These are phyloP conservation scores for Paramecium octaurelia DNA, from an alignment of 73 alveolate genomes.

Conservation along the genomic window DNA sequence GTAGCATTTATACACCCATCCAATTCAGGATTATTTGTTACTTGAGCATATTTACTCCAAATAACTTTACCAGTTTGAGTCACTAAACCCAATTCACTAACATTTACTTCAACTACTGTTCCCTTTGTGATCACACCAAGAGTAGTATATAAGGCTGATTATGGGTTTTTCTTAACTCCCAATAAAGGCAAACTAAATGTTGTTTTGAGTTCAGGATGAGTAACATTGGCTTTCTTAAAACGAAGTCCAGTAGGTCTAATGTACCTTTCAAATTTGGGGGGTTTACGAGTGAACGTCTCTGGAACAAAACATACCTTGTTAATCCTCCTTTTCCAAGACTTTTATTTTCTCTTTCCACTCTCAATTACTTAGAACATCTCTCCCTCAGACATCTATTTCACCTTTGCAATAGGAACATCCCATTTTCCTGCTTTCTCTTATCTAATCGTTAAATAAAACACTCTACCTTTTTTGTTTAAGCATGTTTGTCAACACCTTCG, in stretches of 20 bases:
- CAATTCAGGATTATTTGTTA: constrained; percentile 97
- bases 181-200: constrained; percentile 94
- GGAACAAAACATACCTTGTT: constrained; percentile 95
- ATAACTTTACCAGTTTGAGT: constrained; percentile 98
- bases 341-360: constrained; percentile 94
- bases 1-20: constrained; percentile 98
- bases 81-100: constrained; percentile 94
- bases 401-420: constrained; percentile 98
- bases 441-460: constrained; percentile 29
- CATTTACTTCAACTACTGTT: constrained; percentile 96
- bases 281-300: constrained; percentile 95
- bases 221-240: constrained; percentile 96
- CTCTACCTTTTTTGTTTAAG: constrained; percentile 87
- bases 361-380: constrained; percentile 98
- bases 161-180: constrained; percentile 98
- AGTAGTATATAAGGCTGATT: constrained; percentile 92
- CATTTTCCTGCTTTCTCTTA: constrained; percentile 99
- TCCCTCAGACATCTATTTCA: constrained; percentile 96
- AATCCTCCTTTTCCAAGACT: constrained; percentile 97
- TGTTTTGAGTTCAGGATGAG: constrained; percentile 98
- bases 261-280: constrained; percentile 98
- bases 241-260: constrained; percentile 98
- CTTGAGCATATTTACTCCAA: constrained; percentile 98
- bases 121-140: constrained; percentile 98
- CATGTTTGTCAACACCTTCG: constrained; percentile 95